Base-by-base conservation (phyloP, 106 monocot genomes). In the Acanthochlamys bracteata region DNA sequence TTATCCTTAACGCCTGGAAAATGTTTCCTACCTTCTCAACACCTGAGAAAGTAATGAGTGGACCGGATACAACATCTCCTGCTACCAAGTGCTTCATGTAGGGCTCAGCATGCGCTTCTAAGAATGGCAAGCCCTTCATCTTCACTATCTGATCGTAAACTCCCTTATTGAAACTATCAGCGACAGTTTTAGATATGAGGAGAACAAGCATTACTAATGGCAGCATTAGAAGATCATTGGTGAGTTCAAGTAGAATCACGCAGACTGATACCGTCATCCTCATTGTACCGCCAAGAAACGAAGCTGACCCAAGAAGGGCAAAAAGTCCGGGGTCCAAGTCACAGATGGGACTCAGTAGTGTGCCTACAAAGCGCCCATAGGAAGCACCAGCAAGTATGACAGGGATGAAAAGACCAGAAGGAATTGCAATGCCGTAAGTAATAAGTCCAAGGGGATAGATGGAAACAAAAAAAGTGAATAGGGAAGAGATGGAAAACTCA, bases 241-340 rank as follows among this genome's bases (percentile, higher is more conserved):
- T 98, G 47, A 98, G 91, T 74, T 98, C 96, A 10, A 98, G 80
- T 25, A 98, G 73, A 46, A 98, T 98, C n/a, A 98, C 80, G 19
- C 96, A 98, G 26, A 91, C 74, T 3, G 96, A 98, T 21, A 98
- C 91, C 0, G 96, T 98, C 96, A 98, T 98, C 42, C 96, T 79
- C 96, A 98, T 98, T 14, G 96, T 88, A 19, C 96, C 96, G 16
- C 88, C 96, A 3, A 98, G 78, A 59, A 98, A 85, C 55, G 95
- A 83, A 10, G 95, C 95, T 0, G 95, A 76, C 8, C 95, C 95
- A 14, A 96, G 80, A 23, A 98, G 74, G 6, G 96, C 91, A 54
- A 91, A 88, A 19, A 98, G 82, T 15, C 96, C 96, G 0, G 78
- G 65, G 56, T 98, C 85, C 12, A 98, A 53, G 17, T 80, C 66